phyloP scores from a whole-genome alignment of 176 grass and related monocot species.

The Rhynchospora breviuscula region DNA sequence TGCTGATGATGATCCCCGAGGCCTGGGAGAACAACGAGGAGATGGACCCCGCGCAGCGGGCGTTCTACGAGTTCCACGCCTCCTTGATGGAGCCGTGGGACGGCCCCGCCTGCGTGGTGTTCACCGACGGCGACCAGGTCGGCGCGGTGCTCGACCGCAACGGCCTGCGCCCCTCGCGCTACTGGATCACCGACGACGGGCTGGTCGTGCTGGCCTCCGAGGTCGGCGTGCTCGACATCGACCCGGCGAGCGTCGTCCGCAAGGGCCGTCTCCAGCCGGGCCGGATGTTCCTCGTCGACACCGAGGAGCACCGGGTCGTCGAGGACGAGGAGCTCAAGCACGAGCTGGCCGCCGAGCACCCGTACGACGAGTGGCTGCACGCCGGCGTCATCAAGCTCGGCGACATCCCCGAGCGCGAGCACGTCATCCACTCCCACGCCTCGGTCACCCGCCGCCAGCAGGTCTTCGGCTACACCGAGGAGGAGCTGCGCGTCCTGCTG shows the following conservation, averaged over 20 bases:
- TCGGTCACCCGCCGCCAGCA: conserved; percentile 38
- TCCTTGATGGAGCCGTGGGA: conserved; percentile 77
- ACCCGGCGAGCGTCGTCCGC: conserved; percentile 37
- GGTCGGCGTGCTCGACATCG: conserved; percentile 65
- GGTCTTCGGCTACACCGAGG: conserved; percentile 53
- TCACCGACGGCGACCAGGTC: conserved; percentile 62
- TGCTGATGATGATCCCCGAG: conserved; percentile 86
- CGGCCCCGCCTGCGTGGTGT: conserved; percentile 44
- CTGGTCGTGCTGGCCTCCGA: conserved; percentile 65
- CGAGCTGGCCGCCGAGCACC: conserved; percentile 32
- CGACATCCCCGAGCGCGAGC: conserved; percentile 42
- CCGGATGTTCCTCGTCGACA: conserved; percentile 70
- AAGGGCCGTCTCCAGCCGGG: conserved; percentile 56
- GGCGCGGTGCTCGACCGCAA: conserved; percentile 65
- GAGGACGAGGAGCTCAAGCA: conserved; percentile 53
- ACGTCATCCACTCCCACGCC: conserved; percentile 27
- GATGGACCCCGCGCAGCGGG: conserved; percentile 46
- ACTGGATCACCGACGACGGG: conserved; percentile 46
- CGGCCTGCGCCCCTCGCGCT: conserved; percentile 57
- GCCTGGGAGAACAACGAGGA: conserved; percentile 59
- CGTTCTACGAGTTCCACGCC: conserved; percentile 55
- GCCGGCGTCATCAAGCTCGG: conserved; percentile 39
- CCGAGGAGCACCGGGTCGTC: conserved; percentile 50
- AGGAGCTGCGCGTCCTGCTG: conserved; percentile 52
- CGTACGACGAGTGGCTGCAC: conserved; percentile 48